Evolutionary conservation across 2,329 filamentous ascomycete genomes (phyloP).

Genomic region (Hypoxylon sp.): DNA sequence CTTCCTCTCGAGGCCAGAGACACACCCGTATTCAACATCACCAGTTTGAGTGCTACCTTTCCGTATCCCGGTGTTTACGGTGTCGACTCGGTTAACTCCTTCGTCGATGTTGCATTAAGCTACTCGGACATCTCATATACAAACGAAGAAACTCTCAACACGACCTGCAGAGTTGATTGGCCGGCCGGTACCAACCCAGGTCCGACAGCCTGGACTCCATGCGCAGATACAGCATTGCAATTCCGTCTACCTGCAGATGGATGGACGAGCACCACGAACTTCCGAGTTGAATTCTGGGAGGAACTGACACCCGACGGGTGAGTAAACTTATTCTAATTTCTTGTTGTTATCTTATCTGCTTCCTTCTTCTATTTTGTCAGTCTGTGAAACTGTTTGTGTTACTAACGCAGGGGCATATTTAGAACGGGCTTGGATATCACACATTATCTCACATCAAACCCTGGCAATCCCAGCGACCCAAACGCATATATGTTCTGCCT

Average conservation of each 20-base stretch:
- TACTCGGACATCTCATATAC: conserved; percentile 45
- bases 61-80: conserved; percentile 43
- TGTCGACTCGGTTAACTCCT: conserved; percentile 37
- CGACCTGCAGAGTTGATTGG: conserved; percentile 47
- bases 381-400: conserved; percentile 12
- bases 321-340: conserved; percentile 25
- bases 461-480: conserved; percentile 44
- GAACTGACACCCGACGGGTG: conserved; percentile 42
- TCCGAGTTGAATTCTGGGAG: conserved; percentile 46
- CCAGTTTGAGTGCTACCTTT: conserved; percentile 44
- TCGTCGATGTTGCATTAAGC: conserved; percentile 41
- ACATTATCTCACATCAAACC: conserved; percentile 38
- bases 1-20: conserved; percentile 44
- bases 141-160: conserved; percentile 38
- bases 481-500: conserved; percentile 48
- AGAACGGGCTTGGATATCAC: conserved; percentile 47
- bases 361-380: not conserved
- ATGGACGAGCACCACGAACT: conserved; percentile 45
- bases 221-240: conserved; percentile 39
- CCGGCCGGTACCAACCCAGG: conserved; percentile 41
- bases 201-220: conserved; percentile 46
- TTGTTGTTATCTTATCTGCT: not conserved
- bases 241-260: conserved; percentile 47
- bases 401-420: conserved; percentile 28
- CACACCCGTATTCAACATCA: conserved; percentile 43